Evolutionary conservation across 2,329 filamentous ascomycete species (phyloP).

Genomic region (Conoideocrella luteorostrata): DNA sequence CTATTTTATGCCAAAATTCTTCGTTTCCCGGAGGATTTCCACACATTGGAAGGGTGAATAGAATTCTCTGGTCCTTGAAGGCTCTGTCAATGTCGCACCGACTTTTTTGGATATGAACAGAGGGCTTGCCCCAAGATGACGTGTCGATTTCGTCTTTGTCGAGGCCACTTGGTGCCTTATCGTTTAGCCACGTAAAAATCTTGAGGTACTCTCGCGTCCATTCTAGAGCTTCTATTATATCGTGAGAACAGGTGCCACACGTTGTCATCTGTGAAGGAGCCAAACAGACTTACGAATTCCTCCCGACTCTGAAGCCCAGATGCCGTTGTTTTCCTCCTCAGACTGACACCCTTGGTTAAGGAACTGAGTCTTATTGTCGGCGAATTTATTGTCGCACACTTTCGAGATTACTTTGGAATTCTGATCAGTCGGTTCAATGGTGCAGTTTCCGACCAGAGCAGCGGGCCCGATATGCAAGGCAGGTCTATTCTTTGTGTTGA

Average conservation of each 20-base stretch:
- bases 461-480: slow-evolving; percentile 37
- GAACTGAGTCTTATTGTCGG: background rate
- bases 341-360: slow-evolving; percentile 2
- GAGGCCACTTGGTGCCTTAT: slow-evolving; percentile 22
- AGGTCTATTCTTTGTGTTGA: slow-evolving; percentile 43
- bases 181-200: slow-evolving; percentile 28
- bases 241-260: too few relatives aligned
- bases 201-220: slow-evolving; percentile 30
- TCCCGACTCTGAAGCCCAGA: slow-evolving; percentile 3
- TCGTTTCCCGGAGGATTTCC: background rate
- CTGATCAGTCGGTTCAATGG: background rate
- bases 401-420: background rate
- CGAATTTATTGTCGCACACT: slow-evolving; percentile 5
- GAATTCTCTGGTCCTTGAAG: background rate
- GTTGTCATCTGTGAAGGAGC: too few relatives aligned
- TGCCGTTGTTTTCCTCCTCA: background rate
- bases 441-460: background rate
- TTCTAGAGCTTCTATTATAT: slow-evolving; percentile 26
- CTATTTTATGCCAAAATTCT: background rate
- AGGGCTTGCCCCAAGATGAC: background rate
- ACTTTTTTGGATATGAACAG: background rate
- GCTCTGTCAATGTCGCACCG: slow-evolving; percentile 3
- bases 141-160: background rate
- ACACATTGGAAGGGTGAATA: slow-evolving; percentile 7
- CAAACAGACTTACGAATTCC: slow-evolving; percentile 6